phyloP scores from a whole-genome alignment of 1,139 yeast species.

The Geotrichum europaeum region DNA sequence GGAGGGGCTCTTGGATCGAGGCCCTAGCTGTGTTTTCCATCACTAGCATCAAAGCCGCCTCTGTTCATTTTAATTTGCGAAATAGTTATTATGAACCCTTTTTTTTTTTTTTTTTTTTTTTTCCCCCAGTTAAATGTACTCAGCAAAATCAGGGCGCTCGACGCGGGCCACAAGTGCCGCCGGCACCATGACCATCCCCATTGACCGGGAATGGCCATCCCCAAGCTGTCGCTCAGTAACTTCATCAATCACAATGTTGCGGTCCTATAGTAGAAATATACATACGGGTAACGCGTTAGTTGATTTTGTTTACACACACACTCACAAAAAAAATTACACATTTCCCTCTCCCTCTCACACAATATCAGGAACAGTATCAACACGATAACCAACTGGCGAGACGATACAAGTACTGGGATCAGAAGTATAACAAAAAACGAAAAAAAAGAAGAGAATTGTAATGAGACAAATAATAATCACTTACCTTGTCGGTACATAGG shows the following conservation, averaged over 20 bases:
- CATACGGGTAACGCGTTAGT: no score
- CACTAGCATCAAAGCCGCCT: no score
- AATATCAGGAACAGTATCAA: not conserved
- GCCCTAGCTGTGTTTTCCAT: no score
- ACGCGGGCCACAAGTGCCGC: conserved; percentile 4
- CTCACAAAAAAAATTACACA: not conserved
- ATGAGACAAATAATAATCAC: not conserved
- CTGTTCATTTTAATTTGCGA: not conserved
- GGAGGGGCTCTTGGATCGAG: no score
- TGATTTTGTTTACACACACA: not conserved
- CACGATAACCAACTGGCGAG: not conserved
- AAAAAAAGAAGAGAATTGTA: not conserved
- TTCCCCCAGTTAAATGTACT: not conserved
- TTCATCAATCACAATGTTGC: conserved; percentile 8
- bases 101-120: not conserved
- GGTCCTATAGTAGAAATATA: conserved; percentile 1
- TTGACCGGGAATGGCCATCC: conserved; percentile 3
- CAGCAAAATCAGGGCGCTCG: conserved; percentile 1
- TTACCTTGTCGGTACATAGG: conserved; percentile 10
- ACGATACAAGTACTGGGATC: not conserved
- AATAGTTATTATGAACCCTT: no score
- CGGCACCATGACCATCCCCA: conserved; percentile 14
- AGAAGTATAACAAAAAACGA: not conserved
- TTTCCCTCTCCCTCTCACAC: not conserved
- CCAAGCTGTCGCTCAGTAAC: conserved; percentile 3